A percentile compares a stretch with the other conserved stretches of the same genome.
These are phyloP conservation scores for Candida tunisiensis DNA, from an alignment of 1,139 yeast genomes.

Conservation along the genomic window DNA sequence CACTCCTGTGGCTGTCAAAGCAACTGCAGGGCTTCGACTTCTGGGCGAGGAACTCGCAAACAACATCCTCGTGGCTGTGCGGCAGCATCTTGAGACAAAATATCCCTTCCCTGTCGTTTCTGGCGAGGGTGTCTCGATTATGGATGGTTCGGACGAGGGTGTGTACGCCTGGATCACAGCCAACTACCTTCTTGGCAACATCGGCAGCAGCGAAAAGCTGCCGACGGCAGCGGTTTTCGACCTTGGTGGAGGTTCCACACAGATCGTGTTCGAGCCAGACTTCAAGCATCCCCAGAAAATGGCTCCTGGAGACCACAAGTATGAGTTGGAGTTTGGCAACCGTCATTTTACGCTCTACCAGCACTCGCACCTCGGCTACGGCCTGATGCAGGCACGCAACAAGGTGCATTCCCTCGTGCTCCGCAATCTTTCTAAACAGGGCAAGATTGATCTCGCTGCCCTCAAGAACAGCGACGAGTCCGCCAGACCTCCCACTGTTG, in stretches of 20 bases:
- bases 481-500: constrained; percentile 24
- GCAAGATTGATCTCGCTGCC: constrained; percentile 4
- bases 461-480: constrained; percentile 18
- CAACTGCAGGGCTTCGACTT: constrained; percentile 91
- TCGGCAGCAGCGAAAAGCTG: constrained; percentile 49
- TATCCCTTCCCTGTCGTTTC: constrained; percentile 85
- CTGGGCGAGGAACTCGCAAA: constrained; percentile 61
- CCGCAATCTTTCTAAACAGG: constrained; percentile 4
- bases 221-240: constrained; percentile 96
- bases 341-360: constrained; percentile 75
- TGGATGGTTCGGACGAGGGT: constrained; percentile 97
- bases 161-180: constrained; percentile 99
- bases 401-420: constrained; percentile 40
- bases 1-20: constrained; percentile 91
- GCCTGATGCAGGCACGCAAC: constrained; percentile 86
- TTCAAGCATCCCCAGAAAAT: constrained; percentile 36
- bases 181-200: constrained; percentile 80
- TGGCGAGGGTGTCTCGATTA: constrained; percentile 72
- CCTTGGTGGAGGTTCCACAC: constrained; percentile 97
- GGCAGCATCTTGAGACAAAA: constrained; percentile 51
- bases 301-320: constrained; percentile 83
- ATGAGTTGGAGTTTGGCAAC: constrained; percentile 63
- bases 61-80: constrained; percentile 60
- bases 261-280: constrained; percentile 90
- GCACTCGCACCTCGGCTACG: constrained; percentile 89